Percentiles rank a stretch among this genome's conserved stretches.
These are phyloP conservation scores for Abrus precatorius DNA, from an alignment of 306 rosid genomes.

Conservation along the genomic window DNA sequence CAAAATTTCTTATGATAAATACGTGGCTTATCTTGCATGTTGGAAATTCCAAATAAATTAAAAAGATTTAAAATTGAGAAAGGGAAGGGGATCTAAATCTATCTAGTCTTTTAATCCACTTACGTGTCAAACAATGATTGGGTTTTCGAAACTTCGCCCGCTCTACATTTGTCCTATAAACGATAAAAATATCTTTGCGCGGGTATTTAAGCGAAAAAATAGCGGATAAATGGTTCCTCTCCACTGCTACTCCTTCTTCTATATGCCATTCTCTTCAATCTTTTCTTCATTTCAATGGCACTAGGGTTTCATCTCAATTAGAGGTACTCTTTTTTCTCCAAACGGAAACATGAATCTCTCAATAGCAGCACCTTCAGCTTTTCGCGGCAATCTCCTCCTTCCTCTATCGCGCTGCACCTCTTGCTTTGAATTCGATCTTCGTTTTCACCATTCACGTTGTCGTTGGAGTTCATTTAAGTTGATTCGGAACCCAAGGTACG, in stretches of 20 bases:
- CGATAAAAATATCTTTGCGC: constrained; percentile 52
- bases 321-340: neutral
- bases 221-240: constrained; percentile 52
- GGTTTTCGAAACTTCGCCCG: constrained; percentile 27
- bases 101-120: constrained; percentile 39
- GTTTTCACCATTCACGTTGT: constrained; percentile 50
- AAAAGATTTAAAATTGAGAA: neutral
- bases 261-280: constrained; percentile 20
- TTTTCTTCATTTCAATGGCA: constrained; percentile 59
- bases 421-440: constrained; percentile 65
- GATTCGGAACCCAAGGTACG: constrained; percentile 57
- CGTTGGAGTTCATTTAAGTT: constrained; percentile 52
- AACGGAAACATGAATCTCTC: constrained; percentile 63
- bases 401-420: constrained; percentile 70
- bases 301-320: constrained; percentile 59
- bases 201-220: constrained; percentile 47
- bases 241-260: constrained; percentile 2
- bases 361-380: constrained; percentile 51
- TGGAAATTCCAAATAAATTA: neutral
- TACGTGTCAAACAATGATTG: constrained; percentile 45
- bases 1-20: neutral
- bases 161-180: constrained; percentile 12
- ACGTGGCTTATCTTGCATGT: neutral
- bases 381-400: constrained; percentile 61
- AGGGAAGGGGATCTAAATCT: neutral